Percentiles rank a stretch among this genome's conserved stretches.
These are phyloP conservation scores for Colletotrichum viniferum DNA, from an alignment of 2,329 filamentous ascomycete genomes.

Conservation along the genomic window DNA sequence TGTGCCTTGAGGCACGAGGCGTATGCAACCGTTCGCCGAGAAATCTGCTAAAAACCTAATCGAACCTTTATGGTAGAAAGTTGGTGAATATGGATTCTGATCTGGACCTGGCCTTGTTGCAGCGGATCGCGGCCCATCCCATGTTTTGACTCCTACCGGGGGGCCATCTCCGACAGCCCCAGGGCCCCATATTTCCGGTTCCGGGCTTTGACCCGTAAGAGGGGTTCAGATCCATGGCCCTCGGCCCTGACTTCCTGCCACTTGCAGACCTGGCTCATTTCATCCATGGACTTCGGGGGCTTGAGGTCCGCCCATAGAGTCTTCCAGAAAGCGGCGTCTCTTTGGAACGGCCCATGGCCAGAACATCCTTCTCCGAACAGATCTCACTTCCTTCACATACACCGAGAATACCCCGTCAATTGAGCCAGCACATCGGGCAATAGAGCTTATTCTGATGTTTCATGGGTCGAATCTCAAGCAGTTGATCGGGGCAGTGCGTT, in stretches of 20 bases:
- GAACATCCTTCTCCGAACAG: no score
- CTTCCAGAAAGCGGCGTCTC: not conserved
- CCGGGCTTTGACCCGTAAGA: not conserved
- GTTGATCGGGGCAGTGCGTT: not conserved
- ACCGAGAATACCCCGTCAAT: not conserved
- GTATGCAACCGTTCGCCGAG: not conserved
- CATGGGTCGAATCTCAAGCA: not conserved
- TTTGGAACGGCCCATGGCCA: not conserved
- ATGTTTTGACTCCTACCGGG: not conserved
- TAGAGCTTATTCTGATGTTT: not conserved
- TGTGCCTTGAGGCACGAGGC: not conserved
- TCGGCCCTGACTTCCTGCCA: no score
- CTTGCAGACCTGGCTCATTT: not conserved
- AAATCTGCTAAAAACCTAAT: not conserved
- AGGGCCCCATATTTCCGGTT: not conserved
- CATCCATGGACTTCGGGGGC: no score
- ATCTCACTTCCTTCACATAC: constrained; percentile 25
- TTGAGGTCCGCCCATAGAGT: no score
- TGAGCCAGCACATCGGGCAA: not conserved
- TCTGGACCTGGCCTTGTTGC: not conserved
- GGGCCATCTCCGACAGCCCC: not conserved
- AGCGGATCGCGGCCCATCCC: not conserved
- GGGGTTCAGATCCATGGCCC: not conserved
- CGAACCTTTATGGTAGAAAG: not conserved
- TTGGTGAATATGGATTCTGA: no score